These are phyloP conservation scores for Podospora pseudoanserina DNA, from an alignment of 495 filamentous ascomycete genomes.

Conservation along the genomic window DNA sequence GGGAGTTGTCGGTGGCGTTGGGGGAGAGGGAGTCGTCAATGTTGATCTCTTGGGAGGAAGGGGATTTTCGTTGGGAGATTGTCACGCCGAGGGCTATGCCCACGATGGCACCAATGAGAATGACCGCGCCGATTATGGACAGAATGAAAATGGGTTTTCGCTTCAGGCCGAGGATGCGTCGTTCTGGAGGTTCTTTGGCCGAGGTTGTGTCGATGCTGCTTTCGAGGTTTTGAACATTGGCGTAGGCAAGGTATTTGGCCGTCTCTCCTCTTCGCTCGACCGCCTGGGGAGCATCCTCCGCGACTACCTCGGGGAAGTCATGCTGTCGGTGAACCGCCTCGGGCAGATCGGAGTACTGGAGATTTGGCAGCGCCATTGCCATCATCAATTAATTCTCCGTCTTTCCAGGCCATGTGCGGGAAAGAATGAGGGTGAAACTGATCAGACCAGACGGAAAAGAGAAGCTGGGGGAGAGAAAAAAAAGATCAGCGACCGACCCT, in stretches of 20 bases:
- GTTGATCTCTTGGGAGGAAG: background rate
- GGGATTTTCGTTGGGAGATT: background rate
- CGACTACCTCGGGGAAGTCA: background rate
- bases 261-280: background rate
- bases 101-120: background rate
- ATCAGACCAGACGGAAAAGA: background rate
- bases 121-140: background rate
- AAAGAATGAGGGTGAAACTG: background rate
- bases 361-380: background rate
- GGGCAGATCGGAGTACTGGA: background rate
- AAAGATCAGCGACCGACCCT: background rate
- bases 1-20: background rate
- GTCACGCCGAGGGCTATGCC: background rate
- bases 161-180: background rate
- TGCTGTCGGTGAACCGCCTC: background rate
- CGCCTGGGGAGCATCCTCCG: background rate
- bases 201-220: background rate
- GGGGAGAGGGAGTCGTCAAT: background rate
- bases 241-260: background rate
- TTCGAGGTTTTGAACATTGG: background rate
- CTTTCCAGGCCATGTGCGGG: background rate
- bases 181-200: background rate
- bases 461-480: background rate
- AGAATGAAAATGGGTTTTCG: background rate
- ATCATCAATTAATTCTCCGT: background rate